These are phyloP conservation scores for Imleria badia DNA, from an alignment of 768 basidiomycete genomes.

Conservation along the genomic window DNA sequence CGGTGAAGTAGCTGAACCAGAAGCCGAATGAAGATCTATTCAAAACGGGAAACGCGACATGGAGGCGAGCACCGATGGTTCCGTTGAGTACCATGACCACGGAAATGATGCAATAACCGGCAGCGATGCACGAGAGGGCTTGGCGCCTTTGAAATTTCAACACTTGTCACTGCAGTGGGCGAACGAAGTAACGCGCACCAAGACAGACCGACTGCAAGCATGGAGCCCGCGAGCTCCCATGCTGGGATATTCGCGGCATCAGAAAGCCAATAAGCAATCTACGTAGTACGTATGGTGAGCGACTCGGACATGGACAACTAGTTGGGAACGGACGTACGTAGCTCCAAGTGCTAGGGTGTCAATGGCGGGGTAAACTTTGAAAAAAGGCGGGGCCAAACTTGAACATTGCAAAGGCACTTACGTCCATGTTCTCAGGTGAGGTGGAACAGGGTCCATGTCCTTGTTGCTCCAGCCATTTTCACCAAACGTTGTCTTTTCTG, in stretches of 20 bases:
- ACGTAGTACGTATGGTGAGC: neutral
- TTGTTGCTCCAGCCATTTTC: slow-evolving; percentile 63
- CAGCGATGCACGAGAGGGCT: slow-evolving; percentile 65
- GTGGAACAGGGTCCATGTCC: slow-evolving; percentile 77
- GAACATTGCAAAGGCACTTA: slow-evolving; percentile 12
- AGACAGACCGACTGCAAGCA: slow-evolving; percentile 74
- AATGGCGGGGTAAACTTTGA: neutral
- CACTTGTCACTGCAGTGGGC: neutral
- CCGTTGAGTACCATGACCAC: slow-evolving; percentile 78
- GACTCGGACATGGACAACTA: slow-evolving; percentile 26
- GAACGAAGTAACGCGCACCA: slow-evolving; percentile 43
- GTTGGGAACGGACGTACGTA: slow-evolving; percentile 60
- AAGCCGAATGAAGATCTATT: slow-evolving; percentile 87
- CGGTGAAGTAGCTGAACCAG: slow-evolving; percentile 86
- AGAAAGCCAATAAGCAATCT: slow-evolving; percentile 30
- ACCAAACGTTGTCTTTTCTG: slow-evolving; percentile 52
- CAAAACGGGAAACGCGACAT: slow-evolving; percentile 72
- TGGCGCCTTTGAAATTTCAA: slow-evolving; percentile 50
- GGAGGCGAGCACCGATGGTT: slow-evolving; percentile 75
- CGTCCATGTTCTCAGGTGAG: slow-evolving; percentile 61
- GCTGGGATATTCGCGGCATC: slow-evolving; percentile 24
- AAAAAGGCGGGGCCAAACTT: neutral
- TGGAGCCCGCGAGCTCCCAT: slow-evolving; percentile 58
- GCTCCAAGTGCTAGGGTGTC: slow-evolving; percentile 48
- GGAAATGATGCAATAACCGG: slow-evolving; percentile 73